Evolutionary conservation across 306 rosid species (phyloP).

Genomic region (Quercus suber): DNA sequence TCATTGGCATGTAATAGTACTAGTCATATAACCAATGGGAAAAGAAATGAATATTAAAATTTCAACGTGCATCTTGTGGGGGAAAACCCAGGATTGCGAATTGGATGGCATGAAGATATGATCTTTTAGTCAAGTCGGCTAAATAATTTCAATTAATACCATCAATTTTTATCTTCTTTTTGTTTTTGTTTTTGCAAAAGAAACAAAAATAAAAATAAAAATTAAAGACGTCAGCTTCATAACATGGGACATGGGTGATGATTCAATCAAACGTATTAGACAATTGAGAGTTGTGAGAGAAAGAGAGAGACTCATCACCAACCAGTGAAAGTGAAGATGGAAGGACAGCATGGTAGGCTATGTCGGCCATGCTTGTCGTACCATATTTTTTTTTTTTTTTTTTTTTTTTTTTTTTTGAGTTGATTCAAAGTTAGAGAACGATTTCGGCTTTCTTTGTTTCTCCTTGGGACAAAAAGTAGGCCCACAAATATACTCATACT

Average conservation of each 20-base stretch:
- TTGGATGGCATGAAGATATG: not conserved
- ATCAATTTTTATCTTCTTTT: not conserved
- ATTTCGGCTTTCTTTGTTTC: constrained; percentile 16
- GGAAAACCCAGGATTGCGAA: not conserved
- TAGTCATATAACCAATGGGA: not conserved
- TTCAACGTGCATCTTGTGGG: not conserved
- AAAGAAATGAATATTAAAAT: not conserved
- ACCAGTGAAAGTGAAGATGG: constrained; percentile 13
- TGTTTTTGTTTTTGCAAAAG: not conserved
- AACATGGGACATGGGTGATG: not conserved
- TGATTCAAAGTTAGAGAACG: constrained; percentile 30
- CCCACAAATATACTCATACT: not conserved
- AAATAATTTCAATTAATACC: not conserved
- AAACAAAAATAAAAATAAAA: too few species aligned
- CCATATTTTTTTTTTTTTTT: not conserved
- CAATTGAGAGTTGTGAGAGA: not conserved
- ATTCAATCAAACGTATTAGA: not conserved
- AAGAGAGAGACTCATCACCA: constrained; percentile 28
- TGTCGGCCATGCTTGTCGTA: constrained; percentile 52
- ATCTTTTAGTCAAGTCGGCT: not conserved
- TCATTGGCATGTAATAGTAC: too few species aligned
- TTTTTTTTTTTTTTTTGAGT: not conserved
- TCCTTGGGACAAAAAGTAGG: not conserved
- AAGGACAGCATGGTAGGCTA: constrained; percentile 7
- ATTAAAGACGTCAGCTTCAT: not conserved